Percentiles rank a stretch among this genome's conserved stretches.
Conservation (phyloP, 176 grass and related monocot genomes). For the Aegilops sharonensis region DNA sequence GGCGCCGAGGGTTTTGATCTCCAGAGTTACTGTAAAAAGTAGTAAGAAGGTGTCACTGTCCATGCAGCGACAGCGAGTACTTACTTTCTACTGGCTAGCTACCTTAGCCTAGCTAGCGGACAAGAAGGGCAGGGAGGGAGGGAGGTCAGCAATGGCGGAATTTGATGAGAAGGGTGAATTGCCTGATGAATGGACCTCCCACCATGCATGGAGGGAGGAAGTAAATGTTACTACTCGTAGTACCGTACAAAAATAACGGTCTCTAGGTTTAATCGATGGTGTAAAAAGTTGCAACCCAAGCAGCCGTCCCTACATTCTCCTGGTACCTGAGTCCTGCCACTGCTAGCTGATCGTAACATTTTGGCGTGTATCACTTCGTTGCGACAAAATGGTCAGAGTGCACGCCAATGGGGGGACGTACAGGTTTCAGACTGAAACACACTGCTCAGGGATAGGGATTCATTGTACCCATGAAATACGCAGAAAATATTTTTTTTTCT, state of each 20-base stretch:
- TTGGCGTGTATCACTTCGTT: not conserved
- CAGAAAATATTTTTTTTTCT: too few relatives aligned
- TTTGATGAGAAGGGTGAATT: not conserved
- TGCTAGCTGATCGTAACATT: not conserved
- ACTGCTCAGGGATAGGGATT: not conserved
- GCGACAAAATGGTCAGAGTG: not conserved
- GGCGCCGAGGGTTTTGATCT: slow-evolving; percentile 28
- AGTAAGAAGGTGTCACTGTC: not conserved
- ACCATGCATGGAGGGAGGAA: not conserved
- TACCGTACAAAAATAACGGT: slow-evolving; percentile 14
- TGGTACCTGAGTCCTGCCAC: not conserved
- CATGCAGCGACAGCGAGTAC: slow-evolving; percentile 3
- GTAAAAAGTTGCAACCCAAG: slow-evolving; percentile 4
- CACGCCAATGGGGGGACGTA: not conserved
- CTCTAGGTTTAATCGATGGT: not conserved
- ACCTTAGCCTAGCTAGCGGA: not conserved
- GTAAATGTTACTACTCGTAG: not conserved
- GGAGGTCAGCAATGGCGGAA: not conserved
- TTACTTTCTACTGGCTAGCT: not conserved
- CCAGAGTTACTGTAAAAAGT: slow-evolving; percentile 34
- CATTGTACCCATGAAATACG: too few relatives aligned
- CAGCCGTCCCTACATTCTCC: not conserved
- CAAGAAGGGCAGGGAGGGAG: not conserved
- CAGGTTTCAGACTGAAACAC: not conserved
- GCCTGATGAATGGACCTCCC: not conserved